phyloP scores from a whole-genome alignment of 345 rosid species.

The Eucalyptus pauciflora region DNA sequence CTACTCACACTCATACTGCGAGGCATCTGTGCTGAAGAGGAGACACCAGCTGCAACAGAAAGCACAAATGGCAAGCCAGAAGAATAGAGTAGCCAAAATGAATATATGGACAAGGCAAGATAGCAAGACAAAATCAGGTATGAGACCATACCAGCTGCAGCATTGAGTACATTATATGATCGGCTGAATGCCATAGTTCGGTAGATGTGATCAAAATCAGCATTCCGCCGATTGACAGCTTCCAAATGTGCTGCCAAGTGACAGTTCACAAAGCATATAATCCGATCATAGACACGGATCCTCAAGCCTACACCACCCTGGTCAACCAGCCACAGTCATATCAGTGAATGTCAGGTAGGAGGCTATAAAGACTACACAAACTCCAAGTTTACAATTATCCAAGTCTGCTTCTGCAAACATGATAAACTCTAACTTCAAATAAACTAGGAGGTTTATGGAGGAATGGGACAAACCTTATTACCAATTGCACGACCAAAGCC shows the following conservation, averaged over 20 bases:
- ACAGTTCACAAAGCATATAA: conserved; percentile 69
- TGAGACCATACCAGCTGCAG: conserved; percentile 80
- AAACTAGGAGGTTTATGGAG: background rate
- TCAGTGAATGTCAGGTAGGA: background rate
- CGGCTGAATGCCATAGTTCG: conserved; percentile 50
- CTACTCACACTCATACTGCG: conserved; percentile 54
- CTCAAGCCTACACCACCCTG: conserved; percentile 87
- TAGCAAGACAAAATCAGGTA: conserved; percentile 76
- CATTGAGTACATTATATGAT: conserved; percentile 23
- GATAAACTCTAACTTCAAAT: background rate
- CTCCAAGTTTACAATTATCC: background rate
- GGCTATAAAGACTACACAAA: background rate
- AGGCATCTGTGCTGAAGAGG: conserved; percentile 46
- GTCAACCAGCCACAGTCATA: background rate
- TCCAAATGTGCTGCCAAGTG: conserved; percentile 85
- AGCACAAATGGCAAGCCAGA: conserved; percentile 72
- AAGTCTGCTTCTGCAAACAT: background rate
- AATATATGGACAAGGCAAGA: conserved; percentile 70
- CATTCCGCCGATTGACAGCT: conserved; percentile 61
- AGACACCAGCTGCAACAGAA: conserved; percentile 79
- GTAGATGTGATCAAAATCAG: conserved; percentile 68
- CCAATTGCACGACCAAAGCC: conserved; percentile 99
- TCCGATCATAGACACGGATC: conserved; percentile 59
- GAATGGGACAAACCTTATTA: conserved; percentile 52
- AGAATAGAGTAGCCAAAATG: conserved; percentile 79